These are phyloP conservation scores for Gossypium mustelinum DNA, from an alignment of 345 rosid species.

Conservation along the genomic window DNA sequence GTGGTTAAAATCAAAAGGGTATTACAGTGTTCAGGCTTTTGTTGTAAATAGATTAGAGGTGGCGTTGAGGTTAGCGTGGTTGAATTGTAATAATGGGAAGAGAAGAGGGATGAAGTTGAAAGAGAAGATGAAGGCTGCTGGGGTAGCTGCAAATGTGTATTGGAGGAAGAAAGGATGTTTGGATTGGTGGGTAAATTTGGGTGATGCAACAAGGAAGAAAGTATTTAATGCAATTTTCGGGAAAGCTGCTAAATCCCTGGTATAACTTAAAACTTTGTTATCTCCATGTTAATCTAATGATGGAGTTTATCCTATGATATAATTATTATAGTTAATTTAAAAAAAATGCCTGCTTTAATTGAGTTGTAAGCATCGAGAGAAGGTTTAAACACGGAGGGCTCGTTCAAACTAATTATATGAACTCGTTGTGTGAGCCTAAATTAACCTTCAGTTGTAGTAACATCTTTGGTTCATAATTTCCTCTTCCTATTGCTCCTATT, in stretches of 20 bases:
- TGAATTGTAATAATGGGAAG: constrained; percentile 57
- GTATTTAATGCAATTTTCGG: constrained; percentile 44
- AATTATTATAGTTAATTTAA: background rate
- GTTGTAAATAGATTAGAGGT: constrained; percentile 82
- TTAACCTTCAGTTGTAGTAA: background rate
- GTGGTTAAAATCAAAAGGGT: constrained; percentile 86
- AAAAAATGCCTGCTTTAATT: background rate
- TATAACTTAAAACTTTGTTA: constrained; percentile 28
- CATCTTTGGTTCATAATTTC: background rate
- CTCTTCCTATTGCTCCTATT: background rate
- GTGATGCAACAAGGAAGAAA: constrained; percentile 42
- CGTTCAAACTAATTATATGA: background rate
- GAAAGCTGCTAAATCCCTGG: constrained; percentile 74
- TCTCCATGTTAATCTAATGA: background rate
- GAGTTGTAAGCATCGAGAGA: background rate
- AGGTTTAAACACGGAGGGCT: background rate
- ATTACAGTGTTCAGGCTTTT: constrained; percentile 75
- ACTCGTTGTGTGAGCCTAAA: background rate
- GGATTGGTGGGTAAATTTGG: constrained; percentile 88
- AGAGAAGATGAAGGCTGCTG: constrained; percentile 59
- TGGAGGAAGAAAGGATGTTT: constrained; percentile 87
- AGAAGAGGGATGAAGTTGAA: constrained; percentile 76
- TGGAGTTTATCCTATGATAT: background rate
- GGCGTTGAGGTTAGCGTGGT: constrained; percentile 84
- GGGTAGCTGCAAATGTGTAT: constrained; percentile 61